Percentiles rank a stretch among this genome's conserved stretches.
These are phyloP conservation scores for Epichloe amarillans DNA, from an alignment of 2,329 filamentous ascomycete species.

Conservation along the genomic window DNA sequence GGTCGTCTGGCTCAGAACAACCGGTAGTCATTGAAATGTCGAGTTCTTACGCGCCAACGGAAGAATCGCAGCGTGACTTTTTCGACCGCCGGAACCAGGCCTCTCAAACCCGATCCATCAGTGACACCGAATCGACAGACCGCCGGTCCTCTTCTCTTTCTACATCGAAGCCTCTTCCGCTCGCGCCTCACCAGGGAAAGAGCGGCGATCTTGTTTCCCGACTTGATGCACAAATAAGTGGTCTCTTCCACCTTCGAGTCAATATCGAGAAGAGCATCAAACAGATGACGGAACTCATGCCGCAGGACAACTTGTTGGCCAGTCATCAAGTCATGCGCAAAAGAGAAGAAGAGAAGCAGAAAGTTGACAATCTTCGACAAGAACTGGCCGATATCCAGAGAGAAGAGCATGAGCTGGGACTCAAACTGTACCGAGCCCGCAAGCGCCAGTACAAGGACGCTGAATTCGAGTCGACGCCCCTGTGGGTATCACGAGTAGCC, in stretches of 20 bases:
- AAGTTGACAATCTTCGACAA: constrained; percentile 49
- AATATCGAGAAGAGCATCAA: constrained; percentile 62
- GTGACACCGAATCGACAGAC: constrained; percentile 2
- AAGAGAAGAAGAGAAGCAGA: constrained; percentile 45
- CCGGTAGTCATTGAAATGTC: constrained; percentile 19
- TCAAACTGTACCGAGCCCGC: constrained; percentile 61
- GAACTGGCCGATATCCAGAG: constrained; percentile 62
- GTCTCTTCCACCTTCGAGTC: constrained; percentile 50
- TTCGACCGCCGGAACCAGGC: neutral
- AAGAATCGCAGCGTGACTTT: neutral
- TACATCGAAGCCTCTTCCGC: constrained; percentile 45
- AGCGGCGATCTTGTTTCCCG: constrained; percentile 51
- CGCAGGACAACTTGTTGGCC: constrained; percentile 53
- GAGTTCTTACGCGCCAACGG: neutral
- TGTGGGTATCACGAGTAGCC: constrained; percentile 72
- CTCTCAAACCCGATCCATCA: constrained; percentile 1
- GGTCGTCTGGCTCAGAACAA: constrained; percentile 10
- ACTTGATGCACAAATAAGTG: constrained; percentile 52
- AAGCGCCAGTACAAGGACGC: constrained; percentile 59
- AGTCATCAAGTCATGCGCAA: constrained; percentile 48
- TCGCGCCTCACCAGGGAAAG: constrained; percentile 44
- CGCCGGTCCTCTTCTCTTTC: constrained; percentile 22
- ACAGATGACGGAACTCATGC: constrained; percentile 69
- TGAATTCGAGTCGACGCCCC: constrained; percentile 48
- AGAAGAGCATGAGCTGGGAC: constrained; percentile 66